phyloP scores from a whole-genome alignment of 2,329 filamentous ascomycete species.

The Pseudodiploospora longispora region DNA sequence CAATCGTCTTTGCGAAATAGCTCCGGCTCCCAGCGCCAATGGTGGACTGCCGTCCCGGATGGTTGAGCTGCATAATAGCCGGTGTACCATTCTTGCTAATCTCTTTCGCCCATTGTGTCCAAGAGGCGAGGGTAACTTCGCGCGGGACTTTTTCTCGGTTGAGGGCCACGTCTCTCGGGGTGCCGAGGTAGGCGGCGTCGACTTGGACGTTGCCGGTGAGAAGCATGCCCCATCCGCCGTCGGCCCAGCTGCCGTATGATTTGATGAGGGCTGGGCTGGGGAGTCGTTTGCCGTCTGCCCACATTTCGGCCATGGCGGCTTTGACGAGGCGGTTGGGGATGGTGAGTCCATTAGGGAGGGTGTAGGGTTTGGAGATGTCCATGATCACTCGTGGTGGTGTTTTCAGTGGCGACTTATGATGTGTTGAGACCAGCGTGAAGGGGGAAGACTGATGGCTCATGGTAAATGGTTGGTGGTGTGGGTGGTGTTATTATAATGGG shows the following conservation, averaged over 20 bases:
- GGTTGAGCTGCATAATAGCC: constrained; percentile 37
- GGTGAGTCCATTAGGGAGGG: constrained; percentile 45
- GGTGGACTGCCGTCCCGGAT: constrained; percentile 38
- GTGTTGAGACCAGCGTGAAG: too few species aligned
- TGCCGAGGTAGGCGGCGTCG: constrained; percentile 29
- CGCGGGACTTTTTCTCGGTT: constrained; percentile 18
- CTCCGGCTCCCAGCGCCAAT: constrained; percentile 28
- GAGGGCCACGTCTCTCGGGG: constrained; percentile 24
- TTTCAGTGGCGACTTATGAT: too few species aligned
- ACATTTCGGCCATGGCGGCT: constrained; percentile 41
- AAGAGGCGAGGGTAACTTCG: constrained; percentile 24
- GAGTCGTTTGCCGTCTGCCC: constrained; percentile 32
- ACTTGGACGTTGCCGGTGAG: constrained; percentile 44
- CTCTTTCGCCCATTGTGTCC: constrained; percentile 27
- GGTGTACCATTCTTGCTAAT: constrained; percentile 26
- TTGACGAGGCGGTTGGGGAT: constrained; percentile 47
- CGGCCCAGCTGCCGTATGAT: constrained; percentile 45
- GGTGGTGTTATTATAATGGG: too few species aligned
- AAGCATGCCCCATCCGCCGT: constrained; percentile 44
- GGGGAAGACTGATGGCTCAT: too few species aligned
- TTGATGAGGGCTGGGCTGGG: constrained; percentile 34
- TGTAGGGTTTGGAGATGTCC: constrained; percentile 28
- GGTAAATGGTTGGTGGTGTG: neutral
- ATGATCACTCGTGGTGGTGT: neutral
- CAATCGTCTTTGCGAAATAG: constrained; percentile 30